Percentiles rank a stretch among this genome's conserved stretches.
Evolutionary conservation across 73 alveolate genomes (phyloP).

Genomic region (Paramecium sonneborni): DNA sequence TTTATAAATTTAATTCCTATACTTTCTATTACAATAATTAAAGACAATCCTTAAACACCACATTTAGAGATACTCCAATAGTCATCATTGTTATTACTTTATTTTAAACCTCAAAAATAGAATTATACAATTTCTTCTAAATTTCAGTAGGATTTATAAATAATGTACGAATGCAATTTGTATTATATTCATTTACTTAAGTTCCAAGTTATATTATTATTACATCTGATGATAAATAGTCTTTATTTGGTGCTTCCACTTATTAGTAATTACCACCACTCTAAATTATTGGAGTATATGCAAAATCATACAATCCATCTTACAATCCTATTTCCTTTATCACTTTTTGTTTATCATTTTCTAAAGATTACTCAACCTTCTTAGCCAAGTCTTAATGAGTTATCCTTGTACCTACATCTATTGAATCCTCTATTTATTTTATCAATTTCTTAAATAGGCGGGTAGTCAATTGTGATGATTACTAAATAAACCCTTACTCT

Average conservation of each 20-base stretch:
- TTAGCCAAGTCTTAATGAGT: slow-evolving; percentile 56
- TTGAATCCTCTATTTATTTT: slow-evolving; percentile 51
- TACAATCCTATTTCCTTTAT: slow-evolving; percentile 43
- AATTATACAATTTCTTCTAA: slow-evolving; percentile 82
- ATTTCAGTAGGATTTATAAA: slow-evolving; percentile 86
- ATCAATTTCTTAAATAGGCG: slow-evolving; percentile 51
- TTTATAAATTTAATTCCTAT: slow-evolving; percentile 45
- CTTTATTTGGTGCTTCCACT: slow-evolving; percentile 76
- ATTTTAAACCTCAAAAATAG: slow-evolving; percentile 78
- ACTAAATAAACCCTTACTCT: slow-evolving; percentile 2
- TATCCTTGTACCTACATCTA: slow-evolving; percentile 34
- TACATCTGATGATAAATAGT: slow-evolving; percentile 80
- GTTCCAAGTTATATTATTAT: slow-evolving; percentile 83
- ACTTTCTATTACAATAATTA: slow-evolving; percentile 55
- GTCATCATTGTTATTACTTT: slow-evolving; percentile 65
- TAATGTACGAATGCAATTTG: slow-evolving; percentile 90
- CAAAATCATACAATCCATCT: slow-evolving; percentile 58
- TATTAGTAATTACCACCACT: slow-evolving; percentile 62
- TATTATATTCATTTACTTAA: slow-evolving; percentile 87
- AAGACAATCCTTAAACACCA: slow-evolving; percentile 61
- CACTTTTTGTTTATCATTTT: slow-evolving; percentile 49
- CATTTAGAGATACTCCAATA: slow-evolving; percentile 56
- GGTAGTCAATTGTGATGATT: slow-evolving; percentile 31
- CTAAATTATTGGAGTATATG: slow-evolving; percentile 60
- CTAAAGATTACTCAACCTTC: slow-evolving; percentile 48